Evolutionary conservation across 2,329 filamentous ascomycete genomes (phyloP), one percentile per base, ranked within the genome.

Genomic region (Fusarium equiseti): DNA sequence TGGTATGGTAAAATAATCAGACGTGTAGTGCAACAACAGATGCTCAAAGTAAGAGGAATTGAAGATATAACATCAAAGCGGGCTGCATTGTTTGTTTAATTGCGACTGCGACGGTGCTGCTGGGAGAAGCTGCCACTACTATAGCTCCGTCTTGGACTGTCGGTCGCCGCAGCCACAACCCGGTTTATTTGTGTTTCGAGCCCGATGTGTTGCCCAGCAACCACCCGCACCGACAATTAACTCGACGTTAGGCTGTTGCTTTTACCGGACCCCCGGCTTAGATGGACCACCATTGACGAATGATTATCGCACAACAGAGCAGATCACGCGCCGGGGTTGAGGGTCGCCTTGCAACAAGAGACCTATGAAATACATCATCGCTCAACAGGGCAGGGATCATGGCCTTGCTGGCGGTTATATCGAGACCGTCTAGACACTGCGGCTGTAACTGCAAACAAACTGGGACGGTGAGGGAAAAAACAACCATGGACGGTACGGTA

Each of bases 171-270:
- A 54, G 40, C 57, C 38, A 45, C 63, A 55, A 65, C 67, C 67
- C 46, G 53, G 71, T 74, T 75, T 75, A 72, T 76, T 75, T 72
- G 71, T 70, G 73, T 75, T 76, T 73, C 72, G 68, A 46, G 31
- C 31, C n/a, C 11, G 35, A 9, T 12, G 8, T 15, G 75, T 76
- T 76, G 73, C 75, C 55, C 46, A 62, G 75, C 74, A 76, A 76
- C 74, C 42, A 38, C 18, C 50, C 52, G 60, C 58, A 53, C 40
- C 60, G 59, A 57, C 57, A 71, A 48, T 54, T 35, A 63, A 70
- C 66, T 70, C 45, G 29, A 27, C 44, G 46, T 59, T 69, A 63
- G 59, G 59, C 46, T 60, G 52, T 50, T 53, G 42, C 56, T 60
- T 42, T 50, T 50, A 48, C 57, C 64, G 44, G 44, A 43, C 66